Conservation (phyloP, 2,329 filamentous ascomycete genomes). For the Phialocephala sp. region DNA sequence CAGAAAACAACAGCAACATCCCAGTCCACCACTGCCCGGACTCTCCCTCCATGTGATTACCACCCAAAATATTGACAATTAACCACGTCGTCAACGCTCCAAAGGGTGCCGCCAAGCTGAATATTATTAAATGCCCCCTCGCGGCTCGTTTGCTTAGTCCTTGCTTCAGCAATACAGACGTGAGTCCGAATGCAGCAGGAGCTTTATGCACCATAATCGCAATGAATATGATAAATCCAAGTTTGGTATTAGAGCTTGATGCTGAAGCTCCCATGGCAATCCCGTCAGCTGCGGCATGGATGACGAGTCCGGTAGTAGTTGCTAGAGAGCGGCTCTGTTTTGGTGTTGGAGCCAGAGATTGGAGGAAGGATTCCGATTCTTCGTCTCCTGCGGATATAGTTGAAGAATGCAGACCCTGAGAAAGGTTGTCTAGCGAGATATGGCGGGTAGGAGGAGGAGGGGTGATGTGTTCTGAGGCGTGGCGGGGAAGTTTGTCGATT, state of each 20-base stretch:
- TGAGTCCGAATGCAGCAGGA: slow-evolving; percentile 92
- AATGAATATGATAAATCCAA: slow-evolving; percentile 91
- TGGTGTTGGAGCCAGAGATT: slow-evolving; percentile 61
- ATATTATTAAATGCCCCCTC: slow-evolving; percentile 83
- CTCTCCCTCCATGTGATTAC: slow-evolving; percentile 57
- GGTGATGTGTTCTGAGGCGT: slow-evolving; percentile 69
- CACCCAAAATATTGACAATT: slow-evolving; percentile 74
- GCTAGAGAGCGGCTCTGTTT: slow-evolving; percentile 69
- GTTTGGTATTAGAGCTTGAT: slow-evolving; percentile 71
- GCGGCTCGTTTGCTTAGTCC: slow-evolving; percentile 87
- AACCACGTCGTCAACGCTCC: slow-evolving; percentile 86
- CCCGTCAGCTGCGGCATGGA: slow-evolving; percentile 92
- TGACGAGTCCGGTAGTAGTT: slow-evolving; percentile 94
- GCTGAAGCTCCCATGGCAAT: slow-evolving; percentile 94
- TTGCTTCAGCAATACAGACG: slow-evolving; percentile 87
- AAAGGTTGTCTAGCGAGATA: slow-evolving; percentile 86
- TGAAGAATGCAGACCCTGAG: slow-evolving; percentile 50
- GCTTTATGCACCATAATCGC: slow-evolving; percentile 99
- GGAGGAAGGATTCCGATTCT: slow-evolving; percentile 63
- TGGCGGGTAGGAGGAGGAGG: slow-evolving; percentile 74
- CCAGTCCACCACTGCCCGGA: slow-evolving; percentile 85
- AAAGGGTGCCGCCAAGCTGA: slow-evolving; percentile 87
- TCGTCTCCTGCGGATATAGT: slow-evolving; percentile 55
- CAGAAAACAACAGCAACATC: slow-evolving; percentile 91
- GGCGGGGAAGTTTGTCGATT: slow-evolving; percentile 82